Percentiles rank a stretch among this genome's conserved stretches.
These are phyloP conservation scores for Penium margaritaceum DNA, from an alignment of 139 green algal species.

Conservation along the genomic window DNA sequence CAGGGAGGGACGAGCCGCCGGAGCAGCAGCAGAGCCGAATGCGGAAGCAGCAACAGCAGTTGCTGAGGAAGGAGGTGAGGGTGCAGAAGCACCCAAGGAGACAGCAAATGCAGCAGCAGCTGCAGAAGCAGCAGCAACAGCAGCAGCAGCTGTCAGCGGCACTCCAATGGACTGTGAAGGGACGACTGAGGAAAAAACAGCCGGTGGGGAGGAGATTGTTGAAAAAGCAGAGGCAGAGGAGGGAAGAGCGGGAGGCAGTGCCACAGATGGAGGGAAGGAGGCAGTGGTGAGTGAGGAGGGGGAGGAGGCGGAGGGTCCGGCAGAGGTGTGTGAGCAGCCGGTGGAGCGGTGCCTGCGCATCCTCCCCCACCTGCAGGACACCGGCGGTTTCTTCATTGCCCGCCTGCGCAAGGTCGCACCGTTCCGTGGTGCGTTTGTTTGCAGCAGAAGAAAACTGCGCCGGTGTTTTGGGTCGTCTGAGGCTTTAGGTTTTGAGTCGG, in stretches of 20 bases:
- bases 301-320: conserved; percentile 4
- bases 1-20: background rate
- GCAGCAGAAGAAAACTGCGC: no score
- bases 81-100: background rate
- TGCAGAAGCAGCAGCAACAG: no score
- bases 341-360: conserved; percentile 91
- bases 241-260: background rate
- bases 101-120: no score
- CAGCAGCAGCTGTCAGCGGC: no score
- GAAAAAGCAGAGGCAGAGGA: conserved; percentile 13
- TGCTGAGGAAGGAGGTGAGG: background rate
- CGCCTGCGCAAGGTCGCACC: conserved; percentile 77
- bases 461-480: no score
- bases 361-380: conserved; percentile 89
- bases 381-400: conserved; percentile 94
- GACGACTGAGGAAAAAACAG: no score
- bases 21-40: background rate
- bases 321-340: conserved; percentile 51
- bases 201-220: no score
- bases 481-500: no score
- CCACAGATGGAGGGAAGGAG: background rate
- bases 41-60: background rate
- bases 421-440: conserved; percentile 10
- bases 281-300: conserved; percentile 12
- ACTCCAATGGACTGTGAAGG: no score